Base-by-base conservation (phyloP, 192 early-diverging fungal species). In the Podila epicladia region DNA sequence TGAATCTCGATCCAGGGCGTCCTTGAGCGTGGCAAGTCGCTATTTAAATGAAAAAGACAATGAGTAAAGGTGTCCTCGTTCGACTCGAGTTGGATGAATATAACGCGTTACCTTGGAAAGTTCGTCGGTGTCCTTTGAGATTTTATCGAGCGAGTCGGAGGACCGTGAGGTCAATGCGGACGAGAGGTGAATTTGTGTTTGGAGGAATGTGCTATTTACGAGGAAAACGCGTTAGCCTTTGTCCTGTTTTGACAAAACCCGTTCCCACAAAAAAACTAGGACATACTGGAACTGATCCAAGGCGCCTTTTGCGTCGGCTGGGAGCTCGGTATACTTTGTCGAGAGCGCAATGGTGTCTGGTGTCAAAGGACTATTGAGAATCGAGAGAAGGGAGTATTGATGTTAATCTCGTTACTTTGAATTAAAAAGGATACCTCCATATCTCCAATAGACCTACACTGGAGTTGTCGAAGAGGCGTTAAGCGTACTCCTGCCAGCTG, bases 221-320 rank as follows among this genome's bases (percentile, higher is more conserved):
- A 45, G 15, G 13, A 12, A 45, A 45, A 45, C 12, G 41, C 12
- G 13, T 45, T 45, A 45, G 41, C 41, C 12, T 45, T 3, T 45
- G 41, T 17, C 15, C 12, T 12, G 13, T 45, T 45, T 45, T 2
- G 41, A 45, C 15, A 3, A 13, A 41, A 11, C 11, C 41, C 12
- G 15, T 45, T 31, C 7, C 8, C 13, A n/a, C 19, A 24, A n/a
- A 24, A n/a, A 7, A n/a, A 4, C 1, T 4, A 51, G 15, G 48
- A 9, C 66, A 58, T 74, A 71, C 69, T 83, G 74, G n/a, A 83
- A 73, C 33, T 83, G 74, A 29, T 83, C 82, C 11, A 83, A 62
- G 20, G 67, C 68, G 28, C 8, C 48, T 63, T 83, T 83, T 26
- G 82, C 82, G 41, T 77, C 82, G 17, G 63, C 75, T 0, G 82